Evolutionary conservation across 2,329 filamentous ascomycete genomes (phyloP).

Genomic region (Magnaporthiopsis rhizophila): DNA sequence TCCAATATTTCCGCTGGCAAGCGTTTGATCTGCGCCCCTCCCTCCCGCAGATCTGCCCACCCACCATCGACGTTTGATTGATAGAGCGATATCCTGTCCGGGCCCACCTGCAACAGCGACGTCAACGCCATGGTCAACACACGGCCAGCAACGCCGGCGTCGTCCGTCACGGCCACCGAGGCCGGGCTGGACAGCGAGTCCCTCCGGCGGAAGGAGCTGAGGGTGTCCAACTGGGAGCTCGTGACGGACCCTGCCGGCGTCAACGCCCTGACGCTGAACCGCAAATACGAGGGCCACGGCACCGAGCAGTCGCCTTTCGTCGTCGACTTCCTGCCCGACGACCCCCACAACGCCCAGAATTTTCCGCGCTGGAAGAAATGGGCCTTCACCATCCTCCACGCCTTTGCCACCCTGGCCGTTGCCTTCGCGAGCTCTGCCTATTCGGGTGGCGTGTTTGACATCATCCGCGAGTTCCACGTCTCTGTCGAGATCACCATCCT

Average conservation of each 20-base stretch:
- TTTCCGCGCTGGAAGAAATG: slow-evolving; percentile 54
- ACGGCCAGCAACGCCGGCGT: slow-evolving; percentile 18
- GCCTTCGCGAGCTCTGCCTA: slow-evolving; percentile 64
- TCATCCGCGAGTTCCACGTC: slow-evolving; percentile 47
- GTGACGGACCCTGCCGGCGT: slow-evolving; percentile 51
- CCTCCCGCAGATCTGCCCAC: too few species aligned
- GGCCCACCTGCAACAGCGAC: too few species aligned
- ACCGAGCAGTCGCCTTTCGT: slow-evolving; percentile 60
- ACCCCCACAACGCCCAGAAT: slow-evolving; percentile 59
- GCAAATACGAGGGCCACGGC: slow-evolving; percentile 51
- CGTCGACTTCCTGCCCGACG: slow-evolving; percentile 57
- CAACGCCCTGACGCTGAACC: slow-evolving; percentile 45
- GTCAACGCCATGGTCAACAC: slow-evolving; percentile 4
- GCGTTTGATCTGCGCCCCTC: too few species aligned
- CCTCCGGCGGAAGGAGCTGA: slow-evolving; percentile 21
- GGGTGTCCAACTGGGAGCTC: slow-evolving; percentile 39
- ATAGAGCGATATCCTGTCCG: too few species aligned
- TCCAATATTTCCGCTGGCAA: too few species aligned
- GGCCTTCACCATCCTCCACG: slow-evolving; percentile 54
- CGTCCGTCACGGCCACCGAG: slow-evolving; percentile 26
- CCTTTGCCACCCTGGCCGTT: slow-evolving; percentile 59
- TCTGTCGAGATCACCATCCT: slow-evolving; percentile 46
- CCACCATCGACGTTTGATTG: too few species aligned
- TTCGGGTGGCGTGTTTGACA: slow-evolving; percentile 45
- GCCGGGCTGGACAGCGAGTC: slow-evolving; percentile 32